Evolutionary conservation across 75 land plant genomes (phyloP).

Genomic region (Pinus taeda): DNA sequence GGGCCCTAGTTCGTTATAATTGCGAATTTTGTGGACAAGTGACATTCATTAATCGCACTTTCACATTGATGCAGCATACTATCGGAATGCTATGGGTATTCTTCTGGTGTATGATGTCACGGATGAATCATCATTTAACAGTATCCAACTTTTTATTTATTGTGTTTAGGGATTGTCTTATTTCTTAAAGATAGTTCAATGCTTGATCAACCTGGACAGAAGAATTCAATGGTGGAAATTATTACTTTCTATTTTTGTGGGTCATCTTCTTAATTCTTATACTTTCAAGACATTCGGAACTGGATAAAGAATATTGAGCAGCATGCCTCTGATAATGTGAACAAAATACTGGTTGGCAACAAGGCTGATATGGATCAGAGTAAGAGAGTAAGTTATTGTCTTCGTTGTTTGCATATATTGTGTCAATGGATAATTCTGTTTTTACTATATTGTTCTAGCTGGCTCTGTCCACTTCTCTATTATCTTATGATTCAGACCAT

Average conservation of each 20-base stretch:
- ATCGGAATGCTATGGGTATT: slow-evolving; percentile 89
- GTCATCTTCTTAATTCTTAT: slow-evolving; percentile 1
- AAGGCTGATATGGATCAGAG: slow-evolving; percentile 93
- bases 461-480: slow-evolving; percentile 31
- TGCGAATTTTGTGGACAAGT: neutral
- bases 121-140: slow-evolving; percentile 83
- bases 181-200: neutral
- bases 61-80: slow-evolving; percentile 65
- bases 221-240: neutral
- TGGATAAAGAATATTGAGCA: slow-evolving; percentile 92
- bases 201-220: neutral
- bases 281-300: slow-evolving; percentile 61
- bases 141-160: slow-evolving; percentile 35
- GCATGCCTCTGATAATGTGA: slow-evolving; percentile 87
- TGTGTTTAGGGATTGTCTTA: neutral
- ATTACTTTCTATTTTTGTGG: neutral
- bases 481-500: slow-evolving; percentile 74
- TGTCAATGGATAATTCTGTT: slow-evolving; percentile 23
- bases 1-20: neutral
- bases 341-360: slow-evolving; percentile 87
- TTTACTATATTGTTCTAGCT: slow-evolving; percentile 55
- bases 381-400: slow-evolving; percentile 51
- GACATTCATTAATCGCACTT: slow-evolving; percentile 26
- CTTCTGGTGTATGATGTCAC: slow-evolving; percentile 82
- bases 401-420: slow-evolving; percentile 17